A percentile compares a stretch with the other conserved stretches of the same genome.
Evolutionary conservation across 805 yeast species (phyloP).

Genomic region (Saccharomycopsis olivae): DNA sequence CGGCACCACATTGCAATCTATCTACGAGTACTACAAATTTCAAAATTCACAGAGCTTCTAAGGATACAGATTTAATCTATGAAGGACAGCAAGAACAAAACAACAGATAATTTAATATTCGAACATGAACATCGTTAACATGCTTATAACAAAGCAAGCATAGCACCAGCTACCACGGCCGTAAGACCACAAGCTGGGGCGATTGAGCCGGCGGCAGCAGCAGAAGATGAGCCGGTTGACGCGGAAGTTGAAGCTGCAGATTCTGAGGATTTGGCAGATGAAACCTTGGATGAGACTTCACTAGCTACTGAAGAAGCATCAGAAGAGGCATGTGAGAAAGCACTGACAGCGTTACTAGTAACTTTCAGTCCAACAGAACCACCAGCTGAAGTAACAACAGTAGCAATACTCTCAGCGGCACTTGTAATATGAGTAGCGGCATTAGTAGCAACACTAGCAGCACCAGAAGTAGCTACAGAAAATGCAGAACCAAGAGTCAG

Average conservation of each 20-base stretch:
- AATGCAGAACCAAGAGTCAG: background rate
- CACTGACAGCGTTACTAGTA: background rate
- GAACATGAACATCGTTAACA: no score
- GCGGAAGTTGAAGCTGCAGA: conserved; percentile 1
- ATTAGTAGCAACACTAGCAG: conserved; percentile 6
- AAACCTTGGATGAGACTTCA: background rate
- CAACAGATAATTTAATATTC: no score
- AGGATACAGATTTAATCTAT: no score
- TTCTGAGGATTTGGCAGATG: conserved; percentile 1
- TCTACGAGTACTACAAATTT: no score
- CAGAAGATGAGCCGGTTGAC: background rate
- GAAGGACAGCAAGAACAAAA: no score
- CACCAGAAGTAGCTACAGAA: conserved; percentile 3
- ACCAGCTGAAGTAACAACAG: conserved; percentile 6
- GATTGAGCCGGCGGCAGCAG: background rate
- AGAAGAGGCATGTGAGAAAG: conserved; percentile 1
- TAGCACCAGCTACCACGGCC: no score
- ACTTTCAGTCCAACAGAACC: conserved; percentile 4
- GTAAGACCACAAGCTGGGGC: background rate
- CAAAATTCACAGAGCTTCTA: no score
- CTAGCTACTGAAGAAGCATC: conserved; percentile 1
- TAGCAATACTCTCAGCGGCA: conserved; percentile 4
- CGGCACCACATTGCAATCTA: no score
- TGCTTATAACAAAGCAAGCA: no score
- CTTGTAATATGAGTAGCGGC: conserved; percentile 7